Percentiles rank a stretch among this genome's conserved stretches.
These are phyloP conservation scores for Eragrostis curvula DNA, from an alignment of 176 grass and related monocot genomes.

Conservation along the genomic window DNA sequence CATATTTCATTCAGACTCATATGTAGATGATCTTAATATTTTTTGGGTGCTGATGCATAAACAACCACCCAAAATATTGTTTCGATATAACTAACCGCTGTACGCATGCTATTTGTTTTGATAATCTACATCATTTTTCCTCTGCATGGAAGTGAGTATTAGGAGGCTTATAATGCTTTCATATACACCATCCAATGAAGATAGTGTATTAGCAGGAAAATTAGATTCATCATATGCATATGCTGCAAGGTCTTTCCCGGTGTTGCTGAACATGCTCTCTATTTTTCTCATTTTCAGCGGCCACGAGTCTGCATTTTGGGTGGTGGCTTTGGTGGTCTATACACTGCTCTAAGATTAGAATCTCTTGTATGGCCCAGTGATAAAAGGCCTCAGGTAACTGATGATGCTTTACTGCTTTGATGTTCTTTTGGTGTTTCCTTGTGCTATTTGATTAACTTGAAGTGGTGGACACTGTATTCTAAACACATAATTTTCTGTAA, in stretches of 20 bases:
- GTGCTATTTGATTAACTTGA: not conserved
- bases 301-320: constrained; percentile 88
- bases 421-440: not conserved
- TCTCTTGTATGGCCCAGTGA: constrained; percentile 91
- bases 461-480: not conserved
- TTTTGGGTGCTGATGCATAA: not conserved
- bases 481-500: not conserved
- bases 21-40: not conserved
- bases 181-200: not conserved
- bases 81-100: not conserved
- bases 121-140: not conserved
- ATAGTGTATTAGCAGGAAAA: not conserved
- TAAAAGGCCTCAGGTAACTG: constrained; percentile 88
- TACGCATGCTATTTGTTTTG: not conserved
- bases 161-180: not conserved
- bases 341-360: constrained; percentile 95
- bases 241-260: not conserved
- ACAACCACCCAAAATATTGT: not conserved
- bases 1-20: not conserved
- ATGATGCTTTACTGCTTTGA: not conserved
- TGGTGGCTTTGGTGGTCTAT: constrained; percentile 96
- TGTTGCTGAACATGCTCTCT: constrained; percentile 13
- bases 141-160: not conserved
- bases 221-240: not conserved
- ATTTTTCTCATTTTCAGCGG: constrained; percentile 50